Percentiles rank a stretch among this genome's conserved stretches.
Evolutionary conservation across 305 asterid species (phyloP).

Genomic region (Fraxinus baroniana): DNA sequence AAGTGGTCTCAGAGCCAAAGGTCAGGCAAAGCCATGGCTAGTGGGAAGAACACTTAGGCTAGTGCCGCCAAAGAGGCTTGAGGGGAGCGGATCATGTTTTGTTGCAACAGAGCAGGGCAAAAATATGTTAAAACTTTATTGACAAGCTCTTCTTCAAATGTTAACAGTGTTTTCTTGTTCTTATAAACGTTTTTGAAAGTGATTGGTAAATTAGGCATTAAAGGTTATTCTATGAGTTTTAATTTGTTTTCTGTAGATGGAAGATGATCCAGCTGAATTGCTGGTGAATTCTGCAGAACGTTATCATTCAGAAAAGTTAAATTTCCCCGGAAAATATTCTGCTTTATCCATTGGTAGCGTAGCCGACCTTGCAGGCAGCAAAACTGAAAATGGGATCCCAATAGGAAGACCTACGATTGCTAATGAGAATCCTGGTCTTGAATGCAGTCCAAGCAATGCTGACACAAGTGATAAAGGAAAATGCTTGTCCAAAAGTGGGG

Average conservation of each 20-base stretch:
- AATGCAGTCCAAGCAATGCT: constrained; percentile 36
- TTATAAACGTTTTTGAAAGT: constrained; percentile 13
- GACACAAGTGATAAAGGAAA: constrained; percentile 44
- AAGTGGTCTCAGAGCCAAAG: neutral
- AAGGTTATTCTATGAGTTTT: constrained; percentile 27
- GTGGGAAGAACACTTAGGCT: neutral
- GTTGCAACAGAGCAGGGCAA: neutral
- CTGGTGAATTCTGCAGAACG: constrained; percentile 51
- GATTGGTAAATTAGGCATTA: constrained; percentile 21
- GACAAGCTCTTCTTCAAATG: neutral
- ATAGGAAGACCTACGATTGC: constrained; percentile 36
- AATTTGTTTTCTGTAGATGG: constrained; percentile 52
- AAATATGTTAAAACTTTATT: neutral
- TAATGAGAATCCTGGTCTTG: constrained; percentile 36
- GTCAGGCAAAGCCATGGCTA: neutral
- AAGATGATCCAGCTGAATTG: constrained; percentile 72
- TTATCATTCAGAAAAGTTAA: constrained; percentile 41
- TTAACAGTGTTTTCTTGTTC: neutral
- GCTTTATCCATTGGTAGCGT: constrained; percentile 31
- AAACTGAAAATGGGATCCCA: constrained; percentile 42
- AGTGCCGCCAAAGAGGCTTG: neutral
- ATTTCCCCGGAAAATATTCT: constrained; percentile 39
- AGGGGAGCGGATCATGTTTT: neutral
- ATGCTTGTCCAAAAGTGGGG: constrained; percentile 51
- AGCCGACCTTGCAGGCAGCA: constrained; percentile 35